phyloP scores from a whole-genome alignment of 129 eudicot species.

The Tagetes erecta region DNA sequence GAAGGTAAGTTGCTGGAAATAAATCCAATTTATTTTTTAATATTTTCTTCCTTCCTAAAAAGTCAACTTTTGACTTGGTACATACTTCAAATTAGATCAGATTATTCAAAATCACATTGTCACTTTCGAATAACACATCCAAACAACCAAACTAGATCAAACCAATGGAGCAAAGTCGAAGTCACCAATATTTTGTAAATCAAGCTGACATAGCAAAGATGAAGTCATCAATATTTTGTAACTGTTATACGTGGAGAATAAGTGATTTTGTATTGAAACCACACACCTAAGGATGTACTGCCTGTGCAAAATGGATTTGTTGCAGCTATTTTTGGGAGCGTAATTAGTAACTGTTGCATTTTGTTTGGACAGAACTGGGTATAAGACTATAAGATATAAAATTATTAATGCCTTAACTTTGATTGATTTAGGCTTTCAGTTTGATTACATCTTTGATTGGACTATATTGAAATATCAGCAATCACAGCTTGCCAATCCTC shows the following conservation, averaged over 20 bases:
- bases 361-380: not conserved
- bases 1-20: conserved; percentile 56
- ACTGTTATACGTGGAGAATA: not conserved
- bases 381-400: not conserved
- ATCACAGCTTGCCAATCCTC: conserved; percentile 94
- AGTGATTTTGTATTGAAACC: conserved; percentile 9
- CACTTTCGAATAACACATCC: not conserved
- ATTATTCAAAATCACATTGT: not conserved
- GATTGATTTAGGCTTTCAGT: conserved; percentile 76
- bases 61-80: conserved; percentile 11
- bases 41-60: not conserved
- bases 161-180: conserved; percentile 7
- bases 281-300: not conserved
- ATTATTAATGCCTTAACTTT: not conserved
- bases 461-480: conserved; percentile 96
- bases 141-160: not conserved
- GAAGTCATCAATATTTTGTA: not conserved
- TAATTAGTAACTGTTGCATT: not conserved
- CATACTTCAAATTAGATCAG: not conserved
- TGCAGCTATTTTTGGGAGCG: not conserved
- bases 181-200: not conserved
- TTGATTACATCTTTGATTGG: conserved; percentile 98
- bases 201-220: no score
- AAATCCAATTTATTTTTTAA: not conserved
- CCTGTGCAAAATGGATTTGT: not conserved